Conservation (phyloP, 345 rosid species). For the Erodium maritimum region DNA sequence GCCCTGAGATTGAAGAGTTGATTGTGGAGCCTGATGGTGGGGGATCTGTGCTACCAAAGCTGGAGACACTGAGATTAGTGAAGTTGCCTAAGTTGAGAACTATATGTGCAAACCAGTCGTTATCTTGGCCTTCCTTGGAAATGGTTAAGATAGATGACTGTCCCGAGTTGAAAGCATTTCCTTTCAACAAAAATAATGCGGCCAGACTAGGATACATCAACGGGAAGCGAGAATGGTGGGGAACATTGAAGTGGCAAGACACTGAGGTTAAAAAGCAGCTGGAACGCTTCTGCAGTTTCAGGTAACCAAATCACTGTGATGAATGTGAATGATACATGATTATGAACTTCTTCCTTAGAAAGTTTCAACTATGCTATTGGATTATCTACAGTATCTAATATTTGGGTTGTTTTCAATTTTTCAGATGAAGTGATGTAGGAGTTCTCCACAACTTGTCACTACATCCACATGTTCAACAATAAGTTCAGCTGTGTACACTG, state of each 20-base stretch:
- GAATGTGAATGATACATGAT: no score
- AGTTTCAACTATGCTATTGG: no score
- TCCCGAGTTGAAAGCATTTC: slow-evolving; percentile 8
- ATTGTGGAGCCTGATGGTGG: neutral
- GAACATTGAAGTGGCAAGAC: neutral
- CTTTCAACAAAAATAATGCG: slow-evolving; percentile 6
- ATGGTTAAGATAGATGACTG: slow-evolving; percentile 6
- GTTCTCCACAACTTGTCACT: no score
- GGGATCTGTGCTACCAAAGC: slow-evolving; percentile 4
- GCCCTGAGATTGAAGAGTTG: slow-evolving; percentile 12
- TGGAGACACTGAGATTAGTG: slow-evolving; percentile 10
- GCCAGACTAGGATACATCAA: neutral
- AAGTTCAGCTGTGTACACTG: no score
- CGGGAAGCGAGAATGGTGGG: slow-evolving; percentile 2
- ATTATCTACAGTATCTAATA: no score
- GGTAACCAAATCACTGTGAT: neutral
- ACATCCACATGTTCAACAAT: no score
- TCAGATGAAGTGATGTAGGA: no score
- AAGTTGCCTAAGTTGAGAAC: slow-evolving; percentile 12
- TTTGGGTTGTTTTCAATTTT: no score
- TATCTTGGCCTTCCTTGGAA: slow-evolving; percentile 10
- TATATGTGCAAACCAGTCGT: slow-evolving; percentile 4
- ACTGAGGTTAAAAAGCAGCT: neutral
- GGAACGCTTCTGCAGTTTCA: neutral
- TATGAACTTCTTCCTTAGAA: no score